Evolutionary conservation across 805 yeast genomes (phyloP).

Genomic region (Hanseniaspora taiwanica): DNA sequence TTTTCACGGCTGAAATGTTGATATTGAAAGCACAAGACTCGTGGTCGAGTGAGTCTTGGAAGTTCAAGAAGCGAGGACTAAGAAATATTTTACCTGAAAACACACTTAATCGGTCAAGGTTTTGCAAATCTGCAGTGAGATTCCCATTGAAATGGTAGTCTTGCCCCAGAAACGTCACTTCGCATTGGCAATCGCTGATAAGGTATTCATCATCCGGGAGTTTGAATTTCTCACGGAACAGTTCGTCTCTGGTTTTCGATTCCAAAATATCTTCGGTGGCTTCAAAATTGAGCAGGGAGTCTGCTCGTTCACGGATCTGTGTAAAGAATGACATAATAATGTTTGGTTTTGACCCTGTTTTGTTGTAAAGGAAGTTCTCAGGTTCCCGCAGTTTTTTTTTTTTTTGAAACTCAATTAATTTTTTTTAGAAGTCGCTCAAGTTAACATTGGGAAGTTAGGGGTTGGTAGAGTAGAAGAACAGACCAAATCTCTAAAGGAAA

Average conservation of each 20-base stretch:
- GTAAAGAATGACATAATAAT: conserved; percentile 33
- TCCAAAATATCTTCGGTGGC: not conserved
- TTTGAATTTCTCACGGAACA: conserved; percentile 50
- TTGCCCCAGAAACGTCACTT: conserved; percentile 24
- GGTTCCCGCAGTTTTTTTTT: too few relatives aligned
- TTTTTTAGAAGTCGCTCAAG: too few relatives aligned
- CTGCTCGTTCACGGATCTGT: conserved; percentile 33
- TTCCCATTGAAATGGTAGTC: conserved; percentile 17
- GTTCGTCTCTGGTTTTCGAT: conserved; percentile 43
- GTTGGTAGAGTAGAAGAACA: too few relatives aligned
- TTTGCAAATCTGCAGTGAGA: conserved; percentile 3
- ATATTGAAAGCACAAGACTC: conserved; percentile 54
- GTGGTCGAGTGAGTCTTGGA: conserved; percentile 56
- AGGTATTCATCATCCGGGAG: conserved; percentile 63
- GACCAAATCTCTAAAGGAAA: too few relatives aligned
- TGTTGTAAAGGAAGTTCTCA: too few relatives aligned
- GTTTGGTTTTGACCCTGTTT: too few relatives aligned
- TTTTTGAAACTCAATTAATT: too few relatives aligned
- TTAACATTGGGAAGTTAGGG: too few relatives aligned
- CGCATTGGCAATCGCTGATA: conserved; percentile 55
- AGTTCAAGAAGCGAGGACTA: conserved; percentile 64
- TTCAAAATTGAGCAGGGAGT: conserved; percentile 17
- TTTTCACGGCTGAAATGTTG: conserved; percentile 65
- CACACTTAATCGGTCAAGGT: conserved; percentile 18
- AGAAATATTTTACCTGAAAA: conserved; percentile 56